Base-by-base conservation (phyloP, 208 protist species). In the Spongospora subterranea region DNA sequence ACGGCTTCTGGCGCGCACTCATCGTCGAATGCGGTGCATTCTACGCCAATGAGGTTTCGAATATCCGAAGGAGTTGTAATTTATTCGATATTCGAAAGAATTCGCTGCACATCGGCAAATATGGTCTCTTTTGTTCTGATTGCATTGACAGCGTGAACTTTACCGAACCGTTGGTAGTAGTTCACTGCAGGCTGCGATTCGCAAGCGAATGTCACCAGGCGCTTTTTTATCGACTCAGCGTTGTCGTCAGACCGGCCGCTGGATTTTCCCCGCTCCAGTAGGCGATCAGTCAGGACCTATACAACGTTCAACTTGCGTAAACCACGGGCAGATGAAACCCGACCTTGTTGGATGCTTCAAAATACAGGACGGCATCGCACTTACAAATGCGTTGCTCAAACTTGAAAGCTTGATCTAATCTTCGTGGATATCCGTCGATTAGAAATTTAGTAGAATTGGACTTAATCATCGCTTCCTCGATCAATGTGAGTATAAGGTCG, bases 231-330 rank as follows among this genome's bases (percentile, higher is more conserved):
- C 13, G 94, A 91, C 64, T 96, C 94, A 40, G 92, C 40, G 92
- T 96, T 96, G 93, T 96, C 95, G 89, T 96, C 95, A 41, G 88
- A 46, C 13, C 95, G 77, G 0, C 93, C 94, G 89, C 91, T 93
- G 17, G 95, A 95, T 54, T 94, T 43, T 29, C 93, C 94, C n/a
- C 95, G 93, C 39, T 94, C 89, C 32, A 96, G 60, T 17, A 95
- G 88, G 38, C 95, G 93, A 46, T 88, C 41, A 20, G 90, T 65
- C 40, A 95, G 82, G 39, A 90, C 90, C 41, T 60, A n/a, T n/a
- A n/a, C n/a, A n/a, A n/a, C n/a, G n/a, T n/a, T n/a, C n/a, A 60
- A 60, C 6, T 29, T 24, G 50, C 24, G 6, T 60, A 6, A 60
- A 60, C 35, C 6, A 45, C 35, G 35, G n/a, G 35, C 13, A 13